Evolutionary conservation across 2,329 filamentous ascomycete species (phyloP).

Genomic region (Epichloe elymi): DNA sequence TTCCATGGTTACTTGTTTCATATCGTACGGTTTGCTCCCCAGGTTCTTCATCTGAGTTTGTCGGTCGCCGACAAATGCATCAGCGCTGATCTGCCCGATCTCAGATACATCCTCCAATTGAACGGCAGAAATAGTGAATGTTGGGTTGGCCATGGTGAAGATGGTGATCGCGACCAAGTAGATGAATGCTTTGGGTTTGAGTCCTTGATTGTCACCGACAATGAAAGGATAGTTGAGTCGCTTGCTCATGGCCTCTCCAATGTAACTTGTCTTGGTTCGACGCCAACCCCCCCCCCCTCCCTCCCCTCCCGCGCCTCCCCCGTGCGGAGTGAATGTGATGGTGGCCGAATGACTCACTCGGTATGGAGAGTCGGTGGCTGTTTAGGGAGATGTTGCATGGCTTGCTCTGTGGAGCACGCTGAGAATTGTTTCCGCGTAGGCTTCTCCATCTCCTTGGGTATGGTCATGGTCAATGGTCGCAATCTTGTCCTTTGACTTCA

Average conservation of each 20-base stretch:
- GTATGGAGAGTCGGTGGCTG: background rate
- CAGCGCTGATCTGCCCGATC: constrained; percentile 15
- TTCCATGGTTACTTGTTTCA: constrained; percentile 13
- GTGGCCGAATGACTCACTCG: constrained; percentile 3
- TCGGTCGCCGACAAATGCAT: constrained; percentile 19
- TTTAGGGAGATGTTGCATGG: background rate
- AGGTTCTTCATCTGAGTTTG: constrained; percentile 24
- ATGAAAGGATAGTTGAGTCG: too few species aligned
- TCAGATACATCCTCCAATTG: constrained; percentile 16
- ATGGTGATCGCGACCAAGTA: too few species aligned
- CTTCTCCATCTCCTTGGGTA: constrained; percentile 15
- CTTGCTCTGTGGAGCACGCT: constrained; percentile 16
- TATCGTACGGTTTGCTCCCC: constrained; percentile 15
- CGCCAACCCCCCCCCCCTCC: too few species aligned
- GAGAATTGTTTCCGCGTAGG: constrained; percentile 15
- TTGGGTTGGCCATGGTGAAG: constrained; percentile 9
- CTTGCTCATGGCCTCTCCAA: too few species aligned
- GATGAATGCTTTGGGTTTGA: too few species aligned
- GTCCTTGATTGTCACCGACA: too few species aligned
- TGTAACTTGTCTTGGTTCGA: too few species aligned
- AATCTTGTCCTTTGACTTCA: constrained; percentile 53
- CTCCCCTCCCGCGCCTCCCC: too few species aligned
- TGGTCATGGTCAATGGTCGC: constrained; percentile 28
- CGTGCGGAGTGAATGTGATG: background rate
- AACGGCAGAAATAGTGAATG: constrained; percentile 11